phyloP scores from a whole-genome alignment of 2,329 filamentous ascomycete species.

The Podosphaera leucotricha region DNA sequence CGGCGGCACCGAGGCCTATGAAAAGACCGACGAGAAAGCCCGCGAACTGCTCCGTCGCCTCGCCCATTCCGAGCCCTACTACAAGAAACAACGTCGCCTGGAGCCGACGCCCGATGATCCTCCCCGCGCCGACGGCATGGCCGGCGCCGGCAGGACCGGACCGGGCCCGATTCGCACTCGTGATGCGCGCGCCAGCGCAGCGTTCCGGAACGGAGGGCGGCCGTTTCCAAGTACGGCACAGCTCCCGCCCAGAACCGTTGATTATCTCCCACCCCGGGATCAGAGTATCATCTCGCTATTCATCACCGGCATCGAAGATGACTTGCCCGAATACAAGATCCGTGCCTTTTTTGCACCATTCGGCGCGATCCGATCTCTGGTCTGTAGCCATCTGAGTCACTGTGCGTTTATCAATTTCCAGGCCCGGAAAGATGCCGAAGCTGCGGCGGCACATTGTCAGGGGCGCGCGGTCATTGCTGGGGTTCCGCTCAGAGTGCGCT shows the following conservation, averaged over 20 bases:
- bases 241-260: conserved; percentile 56
- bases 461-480: conserved; percentile 77
- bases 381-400: conserved; percentile 92
- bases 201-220: conserved; percentile 21
- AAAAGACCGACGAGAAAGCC: conserved; percentile 93
- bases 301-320: conserved; percentile 85
- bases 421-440: conserved; percentile 62
- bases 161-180: conserved; percentile 62
- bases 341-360: conserved; percentile 75
- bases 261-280: conserved; percentile 68
- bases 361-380: conserved; percentile 73
- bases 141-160: conserved; percentile 21
- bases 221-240: conserved; percentile 48
- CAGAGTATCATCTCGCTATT: conserved; percentile 80
- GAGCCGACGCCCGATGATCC: conserved; percentile 30
- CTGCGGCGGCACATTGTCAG: conserved; percentile 61
- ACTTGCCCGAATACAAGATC: conserved; percentile 77
- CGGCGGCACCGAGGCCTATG: conserved; percentile 68
- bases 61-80: conserved; percentile 85
- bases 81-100: conserved; percentile 61
- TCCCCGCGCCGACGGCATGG: conserved; percentile 19
- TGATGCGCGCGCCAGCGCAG: conserved; percentile 29
- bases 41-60: conserved; percentile 64
- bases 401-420: conserved; percentile 94
- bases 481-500: conserved; percentile 71